phyloP scores from a whole-genome alignment of 1,139 yeast species.

The Candida frijolesensis region DNA sequence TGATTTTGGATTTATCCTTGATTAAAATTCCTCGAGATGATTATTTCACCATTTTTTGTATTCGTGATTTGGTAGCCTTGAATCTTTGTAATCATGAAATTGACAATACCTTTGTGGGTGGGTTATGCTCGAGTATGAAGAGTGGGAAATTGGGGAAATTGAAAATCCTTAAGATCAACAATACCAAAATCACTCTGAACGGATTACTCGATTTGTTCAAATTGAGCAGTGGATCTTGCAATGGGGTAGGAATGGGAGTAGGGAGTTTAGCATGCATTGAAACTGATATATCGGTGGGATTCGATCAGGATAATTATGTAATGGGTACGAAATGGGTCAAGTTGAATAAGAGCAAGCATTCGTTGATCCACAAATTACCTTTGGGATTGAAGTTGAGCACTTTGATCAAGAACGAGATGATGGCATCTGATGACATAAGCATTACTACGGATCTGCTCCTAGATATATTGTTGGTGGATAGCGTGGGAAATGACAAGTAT shows the following conservation, averaged over 20 bases:
- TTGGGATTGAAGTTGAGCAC: constrained; percentile 28
- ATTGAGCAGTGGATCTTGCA: constrained; percentile 6
- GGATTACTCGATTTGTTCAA: constrained; percentile 17
- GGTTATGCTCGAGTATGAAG: constrained; percentile 25
- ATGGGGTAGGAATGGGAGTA: constrained; percentile 7
- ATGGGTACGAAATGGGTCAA: constrained; percentile 27
- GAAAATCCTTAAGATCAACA: constrained; percentile 25
- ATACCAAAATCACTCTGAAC: constrained; percentile 10
- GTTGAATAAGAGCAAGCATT: constrained; percentile 12
- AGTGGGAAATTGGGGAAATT: constrained; percentile 28
- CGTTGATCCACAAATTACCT: constrained; percentile 24
- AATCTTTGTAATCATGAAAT: constrained; percentile 33
- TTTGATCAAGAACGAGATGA: constrained; percentile 2
- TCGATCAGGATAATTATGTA: not conserved
- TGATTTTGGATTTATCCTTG: constrained; percentile 23
- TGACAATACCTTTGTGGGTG: constrained; percentile 35
- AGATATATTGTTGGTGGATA: constrained; percentile 5
- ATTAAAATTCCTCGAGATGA: constrained; percentile 24
- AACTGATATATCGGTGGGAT: constrained; percentile 13
- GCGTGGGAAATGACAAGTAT: not conserved
- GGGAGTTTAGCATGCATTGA: constrained; percentile 28
- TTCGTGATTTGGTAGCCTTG: constrained; percentile 33
- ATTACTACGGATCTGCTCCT: not conserved
- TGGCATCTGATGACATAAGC: not conserved
- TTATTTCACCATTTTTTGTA: constrained; percentile 29